Conservation (phyloP, 192 early-diverging fungal genomes). For the Nowakowskiella sp. region DNA sequence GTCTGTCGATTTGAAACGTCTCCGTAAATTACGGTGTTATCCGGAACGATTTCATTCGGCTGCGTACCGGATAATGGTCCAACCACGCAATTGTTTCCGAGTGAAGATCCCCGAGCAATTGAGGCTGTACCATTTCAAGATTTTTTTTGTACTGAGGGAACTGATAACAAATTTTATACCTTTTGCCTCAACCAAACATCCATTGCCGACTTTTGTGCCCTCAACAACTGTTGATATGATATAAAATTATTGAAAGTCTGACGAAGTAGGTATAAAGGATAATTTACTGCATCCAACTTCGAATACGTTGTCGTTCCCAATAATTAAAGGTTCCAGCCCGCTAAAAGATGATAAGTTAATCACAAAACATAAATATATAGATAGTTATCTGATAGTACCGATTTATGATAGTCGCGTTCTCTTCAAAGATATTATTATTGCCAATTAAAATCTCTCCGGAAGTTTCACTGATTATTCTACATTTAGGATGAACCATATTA, state of each 20-base stretch:
- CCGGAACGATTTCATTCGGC: slow-evolving; percentile 45
- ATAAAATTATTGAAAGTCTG: not conserved
- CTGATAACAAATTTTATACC: slow-evolving; percentile 25
- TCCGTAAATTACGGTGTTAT: slow-evolving; percentile 64
- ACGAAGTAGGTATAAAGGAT: not conserved
- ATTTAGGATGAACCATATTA: slow-evolving; percentile 64
- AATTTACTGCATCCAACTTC: slow-evolving; percentile 64
- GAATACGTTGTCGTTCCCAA: slow-evolving; percentile 68
- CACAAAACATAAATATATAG: not conserved
- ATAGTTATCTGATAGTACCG: slow-evolving; percentile 28
- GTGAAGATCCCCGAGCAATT: slow-evolving; percentile 41
- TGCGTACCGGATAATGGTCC: slow-evolving; percentile 58
- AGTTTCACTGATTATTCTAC: slow-evolving; percentile 52
- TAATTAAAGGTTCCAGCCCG: slow-evolving; percentile 31
- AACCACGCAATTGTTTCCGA: slow-evolving; percentile 66
- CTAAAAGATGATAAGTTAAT: slow-evolving; percentile 2
- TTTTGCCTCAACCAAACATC: slow-evolving; percentile 57
- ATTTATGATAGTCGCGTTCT: slow-evolving; percentile 62
- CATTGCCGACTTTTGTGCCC: slow-evolving; percentile 55
- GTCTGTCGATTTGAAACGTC: slow-evolving; percentile 38
- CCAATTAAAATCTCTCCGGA: slow-evolving; percentile 63
- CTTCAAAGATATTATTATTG: slow-evolving; percentile 66
- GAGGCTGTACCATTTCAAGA: slow-evolving; percentile 30
- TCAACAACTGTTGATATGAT: slow-evolving; percentile 16
- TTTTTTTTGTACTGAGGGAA: not conserved